Evolutionary conservation across 1,139 yeast genomes (phyloP).

Genomic region (Saccharomycopsis hybrid): DNA sequence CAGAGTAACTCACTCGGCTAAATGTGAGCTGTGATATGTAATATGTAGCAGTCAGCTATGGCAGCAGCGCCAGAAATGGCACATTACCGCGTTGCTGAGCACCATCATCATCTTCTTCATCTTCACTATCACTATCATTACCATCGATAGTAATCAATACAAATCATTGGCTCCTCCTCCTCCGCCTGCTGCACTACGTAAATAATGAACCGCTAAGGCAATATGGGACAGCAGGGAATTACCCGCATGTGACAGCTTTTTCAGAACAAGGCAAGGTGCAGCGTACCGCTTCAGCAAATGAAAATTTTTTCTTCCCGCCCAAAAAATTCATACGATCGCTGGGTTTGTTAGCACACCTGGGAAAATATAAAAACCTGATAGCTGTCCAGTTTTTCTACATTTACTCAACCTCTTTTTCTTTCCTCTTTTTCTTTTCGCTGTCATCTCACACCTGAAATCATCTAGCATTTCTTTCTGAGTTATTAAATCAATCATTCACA

Average conservation of each 20-base stretch:
- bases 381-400: not conserved
- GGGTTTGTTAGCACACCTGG: not conserved
- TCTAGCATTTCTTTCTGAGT: constrained; percentile 36
- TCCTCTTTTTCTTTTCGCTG: constrained; percentile 24
- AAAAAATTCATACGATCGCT: not conserved
- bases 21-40: no score
- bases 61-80: no score
- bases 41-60: no score
- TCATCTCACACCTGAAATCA: constrained; percentile 39
- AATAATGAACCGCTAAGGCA: no score
- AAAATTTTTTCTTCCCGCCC: constrained; percentile 1
- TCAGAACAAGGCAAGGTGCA: constrained; percentile 1
- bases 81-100: no score
- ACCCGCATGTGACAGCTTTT: constrained; percentile 6
- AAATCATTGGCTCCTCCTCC: no score
- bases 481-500: constrained; percentile 24
- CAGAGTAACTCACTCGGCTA: no score
- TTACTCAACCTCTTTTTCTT: constrained; percentile 9
- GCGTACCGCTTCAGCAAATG: constrained; percentile 3
- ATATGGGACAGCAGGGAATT: not conserved
- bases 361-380: constrained; percentile 4
- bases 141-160: no score
- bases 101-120: no score
- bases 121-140: no score
- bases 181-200: no score